phyloP scores from a whole-genome alignment of 129 eudicot species.

The sunflower (Helianthus annuus) region DNA sequence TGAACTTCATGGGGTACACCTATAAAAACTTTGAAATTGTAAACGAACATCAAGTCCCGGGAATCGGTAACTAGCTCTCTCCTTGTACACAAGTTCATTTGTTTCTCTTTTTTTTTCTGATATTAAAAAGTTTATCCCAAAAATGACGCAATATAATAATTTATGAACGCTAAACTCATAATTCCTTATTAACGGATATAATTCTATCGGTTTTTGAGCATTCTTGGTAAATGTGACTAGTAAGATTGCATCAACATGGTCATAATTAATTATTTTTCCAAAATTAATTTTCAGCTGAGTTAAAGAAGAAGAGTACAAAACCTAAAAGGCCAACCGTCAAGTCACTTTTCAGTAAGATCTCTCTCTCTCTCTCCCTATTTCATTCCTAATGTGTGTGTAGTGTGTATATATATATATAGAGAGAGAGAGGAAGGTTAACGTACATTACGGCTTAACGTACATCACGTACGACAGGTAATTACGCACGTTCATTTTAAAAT shows the following conservation, averaged over 20 bases:
- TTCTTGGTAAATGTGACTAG: not conserved
- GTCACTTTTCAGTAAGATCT: conserved; percentile 83
- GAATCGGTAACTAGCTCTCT: conserved; percentile 47
- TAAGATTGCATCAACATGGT: not conserved
- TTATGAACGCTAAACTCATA: conserved; percentile 3
- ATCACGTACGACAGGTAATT: too few species aligned
- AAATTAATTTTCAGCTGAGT: conserved; percentile 61
- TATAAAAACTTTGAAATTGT: conserved; percentile 60
- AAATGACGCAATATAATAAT: conserved; percentile 9
- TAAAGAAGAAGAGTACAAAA: conserved; percentile 90
- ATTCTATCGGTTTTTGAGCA: conserved; percentile 5
- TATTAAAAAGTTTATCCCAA: conserved; percentile 2
- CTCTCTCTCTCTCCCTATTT: too few species aligned
- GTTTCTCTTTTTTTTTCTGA: not conserved
- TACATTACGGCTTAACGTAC: too few species aligned
- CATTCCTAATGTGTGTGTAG: not conserved
- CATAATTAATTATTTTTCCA: conserved; percentile 8
- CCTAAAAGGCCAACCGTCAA: conserved; percentile 42
- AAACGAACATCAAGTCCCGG: too few species aligned
- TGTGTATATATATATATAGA: not conserved
- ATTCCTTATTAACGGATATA: not conserved
- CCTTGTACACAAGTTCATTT: conserved; percentile 3
- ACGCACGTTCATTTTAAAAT: too few species aligned
- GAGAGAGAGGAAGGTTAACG: too few species aligned
- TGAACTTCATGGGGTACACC: conserved; percentile 94